phyloP scores from a whole-genome alignment of 2,329 filamentous ascomycete species.

The Trichophyton rubrum region DNA sequence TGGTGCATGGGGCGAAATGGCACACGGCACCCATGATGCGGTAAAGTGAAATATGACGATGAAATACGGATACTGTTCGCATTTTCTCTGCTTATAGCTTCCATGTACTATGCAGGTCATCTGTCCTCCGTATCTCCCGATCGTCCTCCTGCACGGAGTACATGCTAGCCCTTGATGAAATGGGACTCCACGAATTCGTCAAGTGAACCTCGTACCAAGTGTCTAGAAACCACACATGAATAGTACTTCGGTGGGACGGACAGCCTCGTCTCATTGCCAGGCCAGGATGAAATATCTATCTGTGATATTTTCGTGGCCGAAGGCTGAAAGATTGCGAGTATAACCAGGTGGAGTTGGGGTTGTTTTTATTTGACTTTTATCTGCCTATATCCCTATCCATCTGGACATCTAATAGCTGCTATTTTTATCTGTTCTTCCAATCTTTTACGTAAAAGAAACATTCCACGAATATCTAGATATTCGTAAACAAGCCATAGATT shows the following conservation, averaged over 20 bases:
- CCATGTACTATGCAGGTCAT: neutral
- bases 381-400: neutral
- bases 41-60: neutral
- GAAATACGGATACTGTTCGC: neutral
- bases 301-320: neutral
- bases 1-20: too few relatives aligned
- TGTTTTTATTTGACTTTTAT: neutral
- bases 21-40: too few relatives aligned
- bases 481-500: too few relatives aligned
- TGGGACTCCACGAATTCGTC: neutral
- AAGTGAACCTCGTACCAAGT: neutral
- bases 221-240: neutral
- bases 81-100: neutral
- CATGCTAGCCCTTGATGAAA: neutral
- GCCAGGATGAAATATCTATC: neutral
- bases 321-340: neutral
- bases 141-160: neutral
- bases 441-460: too few relatives aligned
- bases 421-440: too few relatives aligned
- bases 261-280: neutral
- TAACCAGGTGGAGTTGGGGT: neutral
- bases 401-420: too few relatives aligned
- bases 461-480: too few relatives aligned
- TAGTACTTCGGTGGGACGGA: neutral
- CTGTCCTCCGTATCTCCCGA: neutral